These are phyloP conservation scores for Avena eriantha DNA, from an alignment of 176 grass and related monocot genomes.

Conservation along the genomic window DNA sequence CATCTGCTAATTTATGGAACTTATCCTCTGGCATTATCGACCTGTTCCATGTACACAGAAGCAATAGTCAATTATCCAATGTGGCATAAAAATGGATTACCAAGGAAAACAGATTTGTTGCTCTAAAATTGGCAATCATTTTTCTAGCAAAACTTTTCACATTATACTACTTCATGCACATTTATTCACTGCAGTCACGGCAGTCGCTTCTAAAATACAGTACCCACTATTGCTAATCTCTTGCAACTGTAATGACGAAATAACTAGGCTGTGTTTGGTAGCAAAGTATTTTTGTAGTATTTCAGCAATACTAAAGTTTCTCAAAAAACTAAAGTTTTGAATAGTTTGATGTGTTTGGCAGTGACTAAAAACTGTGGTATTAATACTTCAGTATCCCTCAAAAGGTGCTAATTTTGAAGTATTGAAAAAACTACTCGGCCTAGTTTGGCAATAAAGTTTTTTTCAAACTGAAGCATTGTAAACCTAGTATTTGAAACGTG, in stretches of 20 bases:
- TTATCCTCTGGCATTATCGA: conserved; percentile 74
- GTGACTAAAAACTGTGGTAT: no score
- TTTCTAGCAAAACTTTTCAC: not conserved
- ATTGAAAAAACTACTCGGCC: no score
- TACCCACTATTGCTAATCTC: not conserved
- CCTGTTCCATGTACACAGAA: conserved; percentile 45
- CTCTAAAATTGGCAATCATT: not conserved
- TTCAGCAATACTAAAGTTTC: no score
- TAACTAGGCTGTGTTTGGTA: no score
- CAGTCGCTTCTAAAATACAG: not conserved
- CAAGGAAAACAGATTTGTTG: conserved; percentile 10
- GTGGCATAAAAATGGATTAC: not conserved
- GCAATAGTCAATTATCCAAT: not conserved
- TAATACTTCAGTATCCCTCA: no score
- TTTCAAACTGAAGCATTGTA: no score
- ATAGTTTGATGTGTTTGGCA: no score
- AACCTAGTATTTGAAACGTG: no score
- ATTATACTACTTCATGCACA: not conserved
- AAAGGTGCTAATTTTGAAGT: no score
- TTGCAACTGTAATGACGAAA: conserved; percentile 1
- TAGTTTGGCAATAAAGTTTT: no score
- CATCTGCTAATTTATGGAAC: conserved; percentile 82
- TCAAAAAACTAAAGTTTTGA: no score
- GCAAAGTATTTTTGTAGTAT: no score
- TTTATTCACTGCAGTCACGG: not conserved